phyloP scores from a whole-genome alignment of 2,329 filamentous ascomycete species.

The Fusarium acutatum region DNA sequence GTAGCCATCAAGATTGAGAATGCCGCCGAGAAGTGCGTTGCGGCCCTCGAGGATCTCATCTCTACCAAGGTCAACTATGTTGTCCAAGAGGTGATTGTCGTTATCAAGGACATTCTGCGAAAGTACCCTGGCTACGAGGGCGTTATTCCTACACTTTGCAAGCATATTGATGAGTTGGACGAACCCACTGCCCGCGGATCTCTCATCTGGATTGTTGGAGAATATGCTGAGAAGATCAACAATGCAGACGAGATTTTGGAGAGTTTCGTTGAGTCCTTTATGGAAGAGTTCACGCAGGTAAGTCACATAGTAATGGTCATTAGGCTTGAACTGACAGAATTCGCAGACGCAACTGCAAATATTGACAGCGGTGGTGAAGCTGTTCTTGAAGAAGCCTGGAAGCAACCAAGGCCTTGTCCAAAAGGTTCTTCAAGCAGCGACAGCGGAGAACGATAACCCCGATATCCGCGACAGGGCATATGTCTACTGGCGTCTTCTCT shows the following conservation, averaged over 20 bases:
- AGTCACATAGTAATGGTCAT: conserved; percentile 37
- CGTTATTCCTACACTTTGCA: conserved; percentile 94
- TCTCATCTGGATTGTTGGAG: conserved; percentile 98
- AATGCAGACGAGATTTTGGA: conserved; percentile 95
- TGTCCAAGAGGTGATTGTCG: conserved; percentile 97
- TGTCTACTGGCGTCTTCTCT: conserved; percentile 96
- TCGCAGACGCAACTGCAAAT: conserved; percentile 94
- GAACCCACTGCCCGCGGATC: conserved; percentile 91
- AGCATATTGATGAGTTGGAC: conserved; percentile 96
- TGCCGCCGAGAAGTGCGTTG: conserved; percentile 94
- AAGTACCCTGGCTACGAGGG: conserved; percentile 98
- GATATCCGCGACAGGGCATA: conserved; percentile 97
- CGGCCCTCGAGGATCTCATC: conserved; percentile 90
- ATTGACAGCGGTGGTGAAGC: conserved; percentile 93
- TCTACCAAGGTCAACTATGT: conserved; percentile 99
- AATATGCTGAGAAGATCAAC: conserved; percentile 99
- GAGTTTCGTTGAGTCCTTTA: conserved; percentile 92
- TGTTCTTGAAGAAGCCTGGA: conserved; percentile 96
- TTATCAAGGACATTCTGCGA: conserved; percentile 97
- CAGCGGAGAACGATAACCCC: conserved; percentile 94
- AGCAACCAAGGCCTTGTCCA: conserved; percentile 91
- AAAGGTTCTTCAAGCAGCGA: conserved; percentile 91
- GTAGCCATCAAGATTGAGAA: conserved; percentile 98
- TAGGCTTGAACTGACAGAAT: not conserved
- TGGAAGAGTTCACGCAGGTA: conserved; percentile 95